phyloP scores from a whole-genome alignment of 495 filamentous ascomycete species.

The Aspergillus affinis region DNA sequence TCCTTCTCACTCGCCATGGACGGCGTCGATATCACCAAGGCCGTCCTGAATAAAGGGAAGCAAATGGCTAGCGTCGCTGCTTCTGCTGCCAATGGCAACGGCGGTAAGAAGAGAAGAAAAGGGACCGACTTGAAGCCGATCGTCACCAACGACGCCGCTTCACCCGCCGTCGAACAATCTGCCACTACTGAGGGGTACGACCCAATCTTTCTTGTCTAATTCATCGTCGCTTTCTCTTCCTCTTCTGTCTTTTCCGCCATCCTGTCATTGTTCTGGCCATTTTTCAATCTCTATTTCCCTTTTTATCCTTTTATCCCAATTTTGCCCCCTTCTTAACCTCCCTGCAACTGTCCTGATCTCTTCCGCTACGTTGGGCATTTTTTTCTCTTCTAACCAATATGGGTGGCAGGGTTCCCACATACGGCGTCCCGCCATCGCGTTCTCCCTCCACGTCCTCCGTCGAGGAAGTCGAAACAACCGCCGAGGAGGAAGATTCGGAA shows the following conservation, averaged over 20 bases:
- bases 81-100: slow-evolving; percentile 63
- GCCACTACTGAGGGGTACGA: slow-evolving; percentile 55
- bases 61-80: slow-evolving; percentile 63
- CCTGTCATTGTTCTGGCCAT: too few species aligned
- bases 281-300: too few species aligned
- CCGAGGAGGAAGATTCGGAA: slow-evolving; percentile 97
- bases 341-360: too few species aligned
- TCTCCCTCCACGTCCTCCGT: slow-evolving; percentile 82
- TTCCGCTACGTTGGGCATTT: too few species aligned
- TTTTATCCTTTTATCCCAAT: too few species aligned
- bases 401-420: slow-evolving; percentile 40
- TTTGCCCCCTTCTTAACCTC: too few species aligned
- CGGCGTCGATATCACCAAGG: slow-evolving; percentile 71
- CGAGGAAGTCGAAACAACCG: slow-evolving; percentile 87
- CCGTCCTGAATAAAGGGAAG: slow-evolving; percentile 76
- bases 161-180: slow-evolving; percentile 34
- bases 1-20: slow-evolving; percentile 58
- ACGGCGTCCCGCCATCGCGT: slow-evolving; percentile 57
- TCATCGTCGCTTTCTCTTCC: slow-evolving; percentile 2
- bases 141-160: slow-evolving; percentile 72
- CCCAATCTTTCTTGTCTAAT: slow-evolving; percentile 1
- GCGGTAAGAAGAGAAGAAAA: slow-evolving; percentile 81
- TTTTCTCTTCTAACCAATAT: slow-evolving; percentile 26
- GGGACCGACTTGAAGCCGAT: slow-evolving; percentile 84
- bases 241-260: slow-evolving; percentile 3